These are phyloP conservation scores for Trichomonascaceae sp. DNA, from an alignment of 1,139 yeast genomes.

Conservation along the genomic window DNA sequence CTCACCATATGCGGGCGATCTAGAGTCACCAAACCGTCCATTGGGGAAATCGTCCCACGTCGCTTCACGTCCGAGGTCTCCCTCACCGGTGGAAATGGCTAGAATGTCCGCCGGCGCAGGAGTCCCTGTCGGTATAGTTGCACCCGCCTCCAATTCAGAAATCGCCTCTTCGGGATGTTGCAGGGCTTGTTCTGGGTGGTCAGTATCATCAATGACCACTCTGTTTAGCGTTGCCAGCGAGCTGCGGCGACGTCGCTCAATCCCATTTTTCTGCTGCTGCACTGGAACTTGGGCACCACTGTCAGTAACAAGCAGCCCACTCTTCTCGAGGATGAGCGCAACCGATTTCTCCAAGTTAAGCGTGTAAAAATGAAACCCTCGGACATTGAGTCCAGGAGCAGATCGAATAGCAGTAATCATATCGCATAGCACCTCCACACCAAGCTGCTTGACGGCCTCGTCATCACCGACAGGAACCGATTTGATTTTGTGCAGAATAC, in stretches of 20 bases:
- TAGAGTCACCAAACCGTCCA: conserved; percentile 94
- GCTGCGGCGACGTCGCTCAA: conserved; percentile 31
- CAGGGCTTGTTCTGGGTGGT: conserved; percentile 3
- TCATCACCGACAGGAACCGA: conserved; percentile 61
- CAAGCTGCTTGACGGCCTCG: conserved; percentile 69
- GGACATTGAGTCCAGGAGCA: conserved; percentile 21
- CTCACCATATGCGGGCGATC: conserved; percentile 94
- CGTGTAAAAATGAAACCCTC: conserved; percentile 84
- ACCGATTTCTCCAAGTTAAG: conserved; percentile 83
- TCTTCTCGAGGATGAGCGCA: conserved; percentile 63
- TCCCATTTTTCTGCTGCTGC: conserved; percentile 22
- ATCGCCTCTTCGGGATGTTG: conserved; percentile 8
- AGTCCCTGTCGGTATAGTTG: not conserved
- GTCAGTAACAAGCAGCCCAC: conserved; percentile 24
- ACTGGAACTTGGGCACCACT: conserved; percentile 6
- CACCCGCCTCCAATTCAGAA: conserved; percentile 10
- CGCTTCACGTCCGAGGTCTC: conserved; percentile 79
- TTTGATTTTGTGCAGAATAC: conserved; percentile 38
- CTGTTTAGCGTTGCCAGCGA: conserved; percentile 36
- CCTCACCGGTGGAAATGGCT: conserved; percentile 75
- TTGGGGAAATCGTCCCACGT: conserved; percentile 98
- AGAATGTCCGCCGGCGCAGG: conserved; percentile 26
- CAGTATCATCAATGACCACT: conserved; percentile 27
- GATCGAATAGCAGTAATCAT: conserved; percentile 43
- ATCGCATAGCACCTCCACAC: conserved; percentile 59